Evolutionary conservation across 192 early-diverging fungal genomes (phyloP), one percentile per base, ranked within the genome.

Genomic region (Paraglomus occultum): DNA sequence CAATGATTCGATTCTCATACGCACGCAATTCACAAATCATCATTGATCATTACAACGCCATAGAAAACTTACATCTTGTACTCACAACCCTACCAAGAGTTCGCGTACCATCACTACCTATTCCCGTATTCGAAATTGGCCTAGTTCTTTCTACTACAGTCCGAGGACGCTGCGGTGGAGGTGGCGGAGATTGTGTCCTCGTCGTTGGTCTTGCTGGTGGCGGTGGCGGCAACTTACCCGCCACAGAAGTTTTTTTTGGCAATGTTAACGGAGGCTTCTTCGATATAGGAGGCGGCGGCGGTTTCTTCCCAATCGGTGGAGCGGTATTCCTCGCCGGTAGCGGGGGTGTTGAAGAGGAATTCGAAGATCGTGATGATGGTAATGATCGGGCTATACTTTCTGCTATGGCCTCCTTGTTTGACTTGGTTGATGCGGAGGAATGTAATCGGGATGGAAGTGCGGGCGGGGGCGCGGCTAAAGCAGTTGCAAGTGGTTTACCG

Each of bases 61-160:
- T 73, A 14, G 67, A 71, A 22, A 72, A 77, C 44, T 72, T 52
- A n/a, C 64, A 64, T 58, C 74, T 22, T n/a, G n/a, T n/a, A 66
- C 75, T 64, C 66, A 69, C 8, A 72, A 45, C 2, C 65, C 40
- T 31, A 67, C 65, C 9, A 65, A 45, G 5, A 61, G 43, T 43
- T 45, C 71, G 22, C 62, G 60, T 17, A 66, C 31, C 2, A 57
- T 48, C 8, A 59, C n/a, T n/a, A n/a, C 31, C 31, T 31, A 2
- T 31, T 31, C 1, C 31, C 31, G 31, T 3, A 31, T 31, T 31
- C 31, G 31, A 31, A 31, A 31, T 3, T 31, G 31, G 31, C 31
- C 31, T 31, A 31, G 31, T 31, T 31, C 31, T 15, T n/a, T 51
- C 51, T 45, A 66, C 42, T 4, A 66, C 42, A 44, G 69, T 63